phyloP scores from a whole-genome alignment of 495 filamentous ascomycete genomes.

The Diplogelasinospora grovesii region DNA sequence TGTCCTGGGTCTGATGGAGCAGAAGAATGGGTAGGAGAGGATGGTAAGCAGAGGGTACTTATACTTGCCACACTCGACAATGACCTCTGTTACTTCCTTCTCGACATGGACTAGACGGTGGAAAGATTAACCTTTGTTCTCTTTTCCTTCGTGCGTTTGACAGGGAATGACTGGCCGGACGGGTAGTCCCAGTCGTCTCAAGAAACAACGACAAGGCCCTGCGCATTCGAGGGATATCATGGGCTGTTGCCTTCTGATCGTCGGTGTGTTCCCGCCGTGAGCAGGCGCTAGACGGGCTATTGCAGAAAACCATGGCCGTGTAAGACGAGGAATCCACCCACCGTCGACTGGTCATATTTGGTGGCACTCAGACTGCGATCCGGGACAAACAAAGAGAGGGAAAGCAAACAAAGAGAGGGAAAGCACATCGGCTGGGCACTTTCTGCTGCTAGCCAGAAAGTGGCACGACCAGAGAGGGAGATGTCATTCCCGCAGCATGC shows the following conservation, averaged over 20 bases:
- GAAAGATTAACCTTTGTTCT: too few relatives aligned
- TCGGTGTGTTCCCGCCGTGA: constrained; percentile 3
- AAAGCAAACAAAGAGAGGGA: not conserved
- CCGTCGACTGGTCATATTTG: not conserved
- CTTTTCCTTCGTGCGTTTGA: not conserved
- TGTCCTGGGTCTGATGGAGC: too few relatives aligned
- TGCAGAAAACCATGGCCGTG: constrained; percentile 1
- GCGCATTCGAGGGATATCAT: constrained; percentile 3
- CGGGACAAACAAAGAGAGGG: not conserved
- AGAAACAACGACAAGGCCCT: constrained; percentile 7
- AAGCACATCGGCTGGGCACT: too few relatives aligned
- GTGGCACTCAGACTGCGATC: not conserved
- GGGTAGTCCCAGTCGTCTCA: too few relatives aligned
- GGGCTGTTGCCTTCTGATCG: constrained; percentile 10
- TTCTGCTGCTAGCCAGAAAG: too few relatives aligned
- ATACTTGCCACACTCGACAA: too few relatives aligned
- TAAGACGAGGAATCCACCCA: not conserved
- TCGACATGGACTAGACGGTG: too few relatives aligned
- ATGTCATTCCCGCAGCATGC: not conserved
- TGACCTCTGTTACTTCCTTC: too few relatives aligned
- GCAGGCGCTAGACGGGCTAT: constrained; percentile 6
- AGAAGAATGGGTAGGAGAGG: too few relatives aligned
- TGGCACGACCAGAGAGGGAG: not conserved
- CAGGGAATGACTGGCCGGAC: constrained; percentile 1
- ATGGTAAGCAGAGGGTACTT: too few relatives aligned